Percentiles rank a stretch among this genome's conserved stretches.
Conservation (phyloP, 1,284 basidiomycete species). For the Ustilago nuda region DNA sequence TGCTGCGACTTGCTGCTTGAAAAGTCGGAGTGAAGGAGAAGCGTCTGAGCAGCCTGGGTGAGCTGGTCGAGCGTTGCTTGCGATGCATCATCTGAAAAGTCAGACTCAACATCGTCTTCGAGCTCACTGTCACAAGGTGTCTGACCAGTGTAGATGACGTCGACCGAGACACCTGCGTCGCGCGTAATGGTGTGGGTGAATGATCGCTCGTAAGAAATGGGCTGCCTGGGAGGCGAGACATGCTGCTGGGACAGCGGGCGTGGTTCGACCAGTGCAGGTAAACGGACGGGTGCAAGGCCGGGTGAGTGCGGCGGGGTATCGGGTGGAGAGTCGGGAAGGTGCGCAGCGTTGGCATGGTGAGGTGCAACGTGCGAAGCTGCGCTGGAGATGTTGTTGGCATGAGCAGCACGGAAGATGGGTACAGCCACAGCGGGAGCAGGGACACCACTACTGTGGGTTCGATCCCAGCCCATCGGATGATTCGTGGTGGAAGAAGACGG, state of each 20-base stretch:
- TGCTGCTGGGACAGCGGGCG: conserved; percentile 16
- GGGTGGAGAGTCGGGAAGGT: conserved; percentile 53
- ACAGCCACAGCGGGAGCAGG: conserved; percentile 50
- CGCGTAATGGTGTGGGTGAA: not conserved
- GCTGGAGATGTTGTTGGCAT: conserved; percentile 12
- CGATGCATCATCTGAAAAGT: conserved; percentile 36
- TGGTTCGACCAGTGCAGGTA: conserved; percentile 17
- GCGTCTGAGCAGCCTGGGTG: conserved; percentile 35
- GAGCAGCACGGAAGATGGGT: conserved; percentile 39
- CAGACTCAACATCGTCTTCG: conserved; percentile 25
- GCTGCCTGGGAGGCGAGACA: conserved; percentile 11
- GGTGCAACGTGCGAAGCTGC: conserved; percentile 4
- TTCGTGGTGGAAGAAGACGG: conserved; percentile 3
- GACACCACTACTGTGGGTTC: conserved; percentile 49
- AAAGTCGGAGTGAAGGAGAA: conserved; percentile 26
- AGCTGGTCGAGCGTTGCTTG: conserved; percentile 37
- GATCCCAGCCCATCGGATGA: conserved; percentile 29
- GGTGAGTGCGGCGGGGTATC: conserved; percentile 56
- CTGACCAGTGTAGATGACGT: conserved; percentile 37
- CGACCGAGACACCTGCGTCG: conserved; percentile 17
- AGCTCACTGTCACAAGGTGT: conserved; percentile 45
- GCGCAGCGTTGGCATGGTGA: conserved; percentile 16
- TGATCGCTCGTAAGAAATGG: not conserved
- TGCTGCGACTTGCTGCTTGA: conserved; percentile 21
- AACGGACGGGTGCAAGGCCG: conserved; percentile 23